Conservation (phyloP, 352 stramenopile species). For the Pythium myriotylum region DNA sequence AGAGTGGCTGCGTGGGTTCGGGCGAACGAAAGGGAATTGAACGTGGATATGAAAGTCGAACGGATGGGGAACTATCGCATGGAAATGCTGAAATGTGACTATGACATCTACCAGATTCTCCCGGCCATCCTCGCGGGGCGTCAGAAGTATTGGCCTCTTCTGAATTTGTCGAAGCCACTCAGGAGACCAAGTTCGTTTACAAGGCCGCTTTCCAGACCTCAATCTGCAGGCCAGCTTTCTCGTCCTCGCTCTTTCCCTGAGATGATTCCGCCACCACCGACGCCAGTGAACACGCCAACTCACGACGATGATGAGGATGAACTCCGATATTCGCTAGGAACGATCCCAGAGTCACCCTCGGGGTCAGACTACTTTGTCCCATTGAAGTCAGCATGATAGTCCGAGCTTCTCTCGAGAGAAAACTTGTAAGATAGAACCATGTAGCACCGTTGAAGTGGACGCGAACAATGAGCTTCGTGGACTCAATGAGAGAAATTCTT, state of each 20-base stretch:
- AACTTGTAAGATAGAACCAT: background rate
- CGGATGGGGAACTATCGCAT: background rate
- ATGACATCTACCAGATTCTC: constrained; percentile 6
- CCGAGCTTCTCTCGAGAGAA: no score
- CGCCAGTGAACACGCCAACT: constrained; percentile 2
- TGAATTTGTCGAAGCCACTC: background rate
- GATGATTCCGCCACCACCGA: constrained; percentile 3
- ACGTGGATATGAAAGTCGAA: background rate
- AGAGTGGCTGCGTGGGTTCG: constrained; percentile 20
- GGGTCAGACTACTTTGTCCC: background rate
- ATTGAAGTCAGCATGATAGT: background rate
- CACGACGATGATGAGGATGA: background rate
- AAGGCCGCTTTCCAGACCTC: background rate
- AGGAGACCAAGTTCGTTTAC: background rate
- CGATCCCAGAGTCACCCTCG: constrained; percentile 4
- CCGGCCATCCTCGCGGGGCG: background rate
- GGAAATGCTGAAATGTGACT: background rate
- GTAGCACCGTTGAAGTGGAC: no score
- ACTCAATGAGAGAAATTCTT: no score
- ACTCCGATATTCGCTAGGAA: background rate
- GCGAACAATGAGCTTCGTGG: no score
- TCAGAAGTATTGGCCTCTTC: constrained; percentile 3
- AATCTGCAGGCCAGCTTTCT: background rate
- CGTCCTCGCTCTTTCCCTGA: constrained; percentile 6
- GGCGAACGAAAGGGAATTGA: background rate